Evolutionary conservation across 805 yeast species (phyloP).

Genomic region (Ascoidea rubescens): DNA sequence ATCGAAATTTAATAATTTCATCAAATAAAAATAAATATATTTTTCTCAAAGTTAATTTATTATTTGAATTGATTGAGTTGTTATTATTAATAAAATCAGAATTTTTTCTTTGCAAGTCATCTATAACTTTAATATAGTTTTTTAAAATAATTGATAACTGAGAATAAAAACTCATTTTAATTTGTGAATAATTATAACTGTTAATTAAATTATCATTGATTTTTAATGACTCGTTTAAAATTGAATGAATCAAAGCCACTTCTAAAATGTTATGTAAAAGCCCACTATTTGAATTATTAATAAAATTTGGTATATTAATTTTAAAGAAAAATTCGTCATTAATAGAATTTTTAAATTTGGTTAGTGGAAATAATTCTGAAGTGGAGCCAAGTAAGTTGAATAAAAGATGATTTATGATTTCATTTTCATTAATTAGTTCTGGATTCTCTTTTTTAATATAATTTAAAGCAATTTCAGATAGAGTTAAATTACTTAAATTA

Average conservation of each 20-base stretch:
- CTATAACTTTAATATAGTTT: background rate
- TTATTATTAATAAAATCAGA: background rate
- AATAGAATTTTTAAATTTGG: background rate
- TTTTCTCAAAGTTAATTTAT: constrained; percentile 13
- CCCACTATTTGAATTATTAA: background rate
- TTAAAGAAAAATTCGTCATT: too few relatives aligned
- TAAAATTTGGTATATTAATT: background rate
- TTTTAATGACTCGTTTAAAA: background rate
- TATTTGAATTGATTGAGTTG: background rate
- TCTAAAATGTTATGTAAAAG: background rate
- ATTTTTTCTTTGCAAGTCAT: background rate
- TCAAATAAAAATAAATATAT: constrained; percentile 27
- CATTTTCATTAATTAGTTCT: background rate
- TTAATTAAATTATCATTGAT: too few relatives aligned
- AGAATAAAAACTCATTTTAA: background rate
- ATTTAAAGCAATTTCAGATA: too few relatives aligned
- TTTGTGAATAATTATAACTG: background rate
- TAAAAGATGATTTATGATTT: too few relatives aligned
- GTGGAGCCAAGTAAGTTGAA: background rate
- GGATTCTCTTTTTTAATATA: background rate
- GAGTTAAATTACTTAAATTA: background rate
- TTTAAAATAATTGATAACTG: background rate
- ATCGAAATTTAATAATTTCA: constrained; percentile 41
- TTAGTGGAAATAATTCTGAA: background rate
- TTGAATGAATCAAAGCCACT: background rate